These are phyloP conservation scores for Coniochaeta hoffmannii DNA, from an alignment of 2,329 filamentous ascomycete species.

Conservation along the genomic window DNA sequence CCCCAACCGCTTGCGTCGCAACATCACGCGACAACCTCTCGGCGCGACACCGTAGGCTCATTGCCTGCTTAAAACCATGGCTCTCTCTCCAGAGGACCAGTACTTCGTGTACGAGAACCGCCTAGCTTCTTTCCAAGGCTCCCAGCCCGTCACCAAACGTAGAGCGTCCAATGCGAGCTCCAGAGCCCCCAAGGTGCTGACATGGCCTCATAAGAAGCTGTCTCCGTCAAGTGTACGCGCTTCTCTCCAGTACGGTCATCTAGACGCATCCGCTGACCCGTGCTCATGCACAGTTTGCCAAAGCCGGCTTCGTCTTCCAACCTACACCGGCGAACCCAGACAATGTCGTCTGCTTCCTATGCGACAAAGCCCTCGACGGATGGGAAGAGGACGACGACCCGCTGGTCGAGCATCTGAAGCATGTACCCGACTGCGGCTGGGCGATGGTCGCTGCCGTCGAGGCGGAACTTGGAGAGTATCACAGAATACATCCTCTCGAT, in stretches of 20 bases:
- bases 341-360: conserved; percentile 86
- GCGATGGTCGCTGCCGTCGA: conserved; percentile 64
- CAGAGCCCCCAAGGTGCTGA: conserved; percentile 46
- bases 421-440: conserved; percentile 80
- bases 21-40: not conserved
- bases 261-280: not conserved
- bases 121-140: conserved; percentile 68
- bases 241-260: not conserved
- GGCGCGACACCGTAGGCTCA: no score
- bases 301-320: conserved; percentile 84
- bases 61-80: conserved; percentile 7
- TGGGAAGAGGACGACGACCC: conserved; percentile 88
- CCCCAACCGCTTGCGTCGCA: not conserved
- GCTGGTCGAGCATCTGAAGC: conserved; percentile 74
- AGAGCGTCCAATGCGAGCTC: conserved; percentile 59
- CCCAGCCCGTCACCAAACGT: conserved; percentile 58
- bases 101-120: conserved; percentile 58
- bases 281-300: conserved; percentile 58
- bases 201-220: conserved; percentile 74
- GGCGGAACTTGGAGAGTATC: conserved; percentile 53
- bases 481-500: conserved; percentile 65
- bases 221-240: conserved; percentile 53
- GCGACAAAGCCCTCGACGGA: conserved; percentile 74
- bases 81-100: conserved; percentile 10
- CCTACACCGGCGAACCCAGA: conserved; percentile 70